Conservation (phyloP, 768 basidiomycete species). For the Mycena sanguinolenta region DNA sequence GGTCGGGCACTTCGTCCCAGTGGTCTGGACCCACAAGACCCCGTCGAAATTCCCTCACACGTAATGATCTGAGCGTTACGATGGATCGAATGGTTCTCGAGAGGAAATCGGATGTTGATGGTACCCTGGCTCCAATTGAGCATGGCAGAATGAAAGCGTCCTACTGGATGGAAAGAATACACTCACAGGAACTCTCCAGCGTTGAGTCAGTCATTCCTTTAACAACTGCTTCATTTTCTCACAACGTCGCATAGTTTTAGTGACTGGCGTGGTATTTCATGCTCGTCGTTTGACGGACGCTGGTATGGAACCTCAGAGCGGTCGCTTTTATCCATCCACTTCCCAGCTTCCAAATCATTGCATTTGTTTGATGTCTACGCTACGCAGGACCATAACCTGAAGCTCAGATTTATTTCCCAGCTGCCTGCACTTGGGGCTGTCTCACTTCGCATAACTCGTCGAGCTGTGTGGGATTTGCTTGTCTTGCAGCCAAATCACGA, state of each 20-base stretch:
- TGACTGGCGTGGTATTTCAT: slow-evolving; percentile 63
- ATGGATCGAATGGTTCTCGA: slow-evolving; percentile 79
- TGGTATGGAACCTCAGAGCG: slow-evolving; percentile 68
- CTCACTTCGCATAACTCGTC: slow-evolving; percentile 74
- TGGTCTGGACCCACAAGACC: slow-evolving; percentile 47
- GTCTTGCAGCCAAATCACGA: slow-evolving; percentile 69
- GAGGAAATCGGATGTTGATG: slow-evolving; percentile 60
- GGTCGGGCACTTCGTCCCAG: slow-evolving; percentile 50
- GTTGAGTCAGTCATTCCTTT: slow-evolving; percentile 60
- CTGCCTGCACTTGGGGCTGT: slow-evolving; percentile 64
- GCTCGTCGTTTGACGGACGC: slow-evolving; percentile 74
- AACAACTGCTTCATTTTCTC: slow-evolving; percentile 25
- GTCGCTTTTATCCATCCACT: slow-evolving; percentile 67
- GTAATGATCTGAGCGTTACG: slow-evolving; percentile 70
- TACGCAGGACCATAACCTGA: slow-evolving; percentile 56
- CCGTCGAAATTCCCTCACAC: slow-evolving; percentile 60
- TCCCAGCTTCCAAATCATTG: slow-evolving; percentile 60
- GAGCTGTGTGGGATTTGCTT: slow-evolving; percentile 76
- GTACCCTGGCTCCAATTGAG: slow-evolving; percentile 57
- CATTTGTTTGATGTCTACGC: slow-evolving; percentile 64
- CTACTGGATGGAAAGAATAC: slow-evolving; percentile 79
- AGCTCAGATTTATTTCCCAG: slow-evolving; percentile 53
- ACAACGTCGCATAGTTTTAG: slow-evolving; percentile 48
- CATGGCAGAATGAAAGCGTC: slow-evolving; percentile 78
- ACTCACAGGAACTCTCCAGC: slow-evolving; percentile 60